Evolutionary conservation across 352 stramenopile species (phyloP), one percentile per base, ranked within the genome.

Genomic region (Blastocystis sp.): DNA sequence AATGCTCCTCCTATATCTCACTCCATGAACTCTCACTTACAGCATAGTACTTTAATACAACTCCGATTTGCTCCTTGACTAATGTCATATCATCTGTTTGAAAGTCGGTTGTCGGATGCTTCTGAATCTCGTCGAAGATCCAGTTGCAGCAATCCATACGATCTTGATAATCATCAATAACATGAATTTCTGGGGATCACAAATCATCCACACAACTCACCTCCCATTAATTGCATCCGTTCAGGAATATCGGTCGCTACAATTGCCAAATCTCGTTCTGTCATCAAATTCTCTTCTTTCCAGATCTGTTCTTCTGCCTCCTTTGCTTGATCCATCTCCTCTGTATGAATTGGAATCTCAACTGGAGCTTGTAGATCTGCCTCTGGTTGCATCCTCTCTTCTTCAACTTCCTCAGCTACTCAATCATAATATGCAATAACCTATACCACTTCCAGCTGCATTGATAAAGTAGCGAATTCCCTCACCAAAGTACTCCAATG

Each of bases 401-500:
- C 73, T 35, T 62, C 73, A 24, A 68, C 33, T n/a, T 84, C 73
- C 27, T 84, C 73, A 13, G 73, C 73, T 84, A 84, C 27, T 9
- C 44, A 2, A 66, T 66, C 9, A 84, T 15, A 13, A 11, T 24
- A 22, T 5, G 2, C 7, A 22, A 11, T 30, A 27, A 48, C 6
- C 5, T 27, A 22, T 42, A 84, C 73, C 73, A 11, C 27, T 44
- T 33, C 73, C 73, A 40, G 30, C 27, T 27, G 27, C 54, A 30
- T 84, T 84, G 73, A 84, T 84, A 35, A 84, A 84, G 51, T 84
- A 84, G 51, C 30, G 30, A 30, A 84, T 84, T 24, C 53, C 73
- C 30, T 84, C 73, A 19, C 73, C 73, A 64, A 84, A 84, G 73
- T 84, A 84, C 7, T 62, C 73, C 33, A 84, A 35, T 33, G 73